Conservation (phyloP, 164 flowering plant genomes). For the Chloranthus sessilifolius region DNA sequence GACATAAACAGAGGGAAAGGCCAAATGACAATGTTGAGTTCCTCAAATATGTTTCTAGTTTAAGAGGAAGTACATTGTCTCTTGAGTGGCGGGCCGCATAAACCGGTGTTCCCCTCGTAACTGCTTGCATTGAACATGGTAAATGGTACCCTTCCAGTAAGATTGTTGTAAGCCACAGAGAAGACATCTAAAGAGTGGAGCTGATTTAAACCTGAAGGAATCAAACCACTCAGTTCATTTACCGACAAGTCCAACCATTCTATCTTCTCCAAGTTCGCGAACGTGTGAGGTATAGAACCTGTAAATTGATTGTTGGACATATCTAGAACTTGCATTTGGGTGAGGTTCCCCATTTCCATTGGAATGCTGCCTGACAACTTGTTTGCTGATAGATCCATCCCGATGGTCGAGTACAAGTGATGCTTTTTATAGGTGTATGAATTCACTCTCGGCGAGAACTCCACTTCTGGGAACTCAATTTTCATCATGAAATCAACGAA, state of each 20-base stretch:
- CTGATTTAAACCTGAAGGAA: conserved; percentile 15
- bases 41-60: too few species aligned
- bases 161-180: conserved; percentile 3
- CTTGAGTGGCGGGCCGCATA: conserved; percentile 5
- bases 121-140: neutral
- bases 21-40: too few species aligned
- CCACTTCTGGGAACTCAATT: neutral
- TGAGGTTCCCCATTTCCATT: conserved; percentile 15
- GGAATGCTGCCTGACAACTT: conserved; percentile 18
- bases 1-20: too few species aligned
- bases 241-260: conserved; percentile 28
- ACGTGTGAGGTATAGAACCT: conserved; percentile 15
- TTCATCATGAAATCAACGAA: neutral
- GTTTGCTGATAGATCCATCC: conserved; percentile 23
- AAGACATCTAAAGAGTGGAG: conserved; percentile 8
- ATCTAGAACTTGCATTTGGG: conserved; percentile 7
- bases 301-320: conserved; percentile 14
- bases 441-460: conserved; percentile 11
- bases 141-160: conserved; percentile 3
- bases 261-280: conserved; percentile 9
- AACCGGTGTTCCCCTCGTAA: conserved; percentile 1
- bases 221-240: conserved; percentile 21
- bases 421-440: conserved; percentile 6
- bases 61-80: neutral
- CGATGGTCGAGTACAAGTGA: conserved; percentile 5